Base-by-base conservation (phyloP, 345 rosid genomes). In the Rhizophora apiculata region DNA sequence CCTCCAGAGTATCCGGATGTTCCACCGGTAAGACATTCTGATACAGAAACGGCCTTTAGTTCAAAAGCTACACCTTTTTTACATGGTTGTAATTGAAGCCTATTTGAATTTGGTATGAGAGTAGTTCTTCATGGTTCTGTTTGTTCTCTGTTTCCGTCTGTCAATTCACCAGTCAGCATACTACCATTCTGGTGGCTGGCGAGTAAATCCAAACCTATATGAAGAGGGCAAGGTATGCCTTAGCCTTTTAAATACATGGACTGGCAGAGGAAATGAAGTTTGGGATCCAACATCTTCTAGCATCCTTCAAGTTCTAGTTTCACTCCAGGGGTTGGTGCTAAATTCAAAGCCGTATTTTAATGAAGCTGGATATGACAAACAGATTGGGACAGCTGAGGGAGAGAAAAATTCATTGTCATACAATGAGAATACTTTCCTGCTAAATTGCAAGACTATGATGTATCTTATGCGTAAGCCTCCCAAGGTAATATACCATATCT, bases 211-310 rank as follows among this genome's bases (percentile, higher is more conserved):
- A 0, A 96, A 96, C 85, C 69, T 92, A 69, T 92, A 92, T 1
- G 99, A 90, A 82, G 97, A 88, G 80, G 98, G 99, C 57, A 96
- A 90, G 81, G 96, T 96, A 72, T 96, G 97, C 86, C 98, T 96
- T 71, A 96, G 98, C 87, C 97, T 96, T 73, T 79, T 96, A 53
- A 96, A 90, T 78, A 96, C 99, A 48, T 96, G 99, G 99, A 82
- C 93, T 52, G 98, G 99, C 69, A 85, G 85, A 79, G 97, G 96
- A 79, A 92, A 89, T 57, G 98, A 96, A 89, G 96, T 90, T 20
- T 96, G 99, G 99, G 92, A 89, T 86, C 85, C 99, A 55, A 72
- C 56, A 20, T 90, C 95, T 69, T 92, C 98, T 26, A 96, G 98
- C 86, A 96, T 96, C 79, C 98, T 92, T 82, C 99, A 96, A 81